Conservation (phyloP, 2,329 filamentous ascomycete species). For the Setomelanomma holmii region DNA sequence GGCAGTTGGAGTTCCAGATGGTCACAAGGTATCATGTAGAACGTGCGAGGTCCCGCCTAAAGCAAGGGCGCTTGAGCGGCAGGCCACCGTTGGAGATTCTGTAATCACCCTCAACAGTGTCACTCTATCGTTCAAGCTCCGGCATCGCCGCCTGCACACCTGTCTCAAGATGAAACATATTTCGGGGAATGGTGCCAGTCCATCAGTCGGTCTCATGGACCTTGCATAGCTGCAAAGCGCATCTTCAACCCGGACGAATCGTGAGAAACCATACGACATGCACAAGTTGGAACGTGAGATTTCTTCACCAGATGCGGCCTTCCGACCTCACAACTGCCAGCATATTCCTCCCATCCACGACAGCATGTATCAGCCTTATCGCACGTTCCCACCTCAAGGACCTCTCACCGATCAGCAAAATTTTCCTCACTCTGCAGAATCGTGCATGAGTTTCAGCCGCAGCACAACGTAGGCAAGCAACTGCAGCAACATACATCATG, state of each 20-base stretch:
- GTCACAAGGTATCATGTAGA: not conserved
- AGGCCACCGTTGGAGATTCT: not conserved
- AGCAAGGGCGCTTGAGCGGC: not conserved
- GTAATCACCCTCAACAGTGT: conserved; percentile 1
- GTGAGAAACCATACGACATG: too few species aligned
- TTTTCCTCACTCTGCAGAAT: not conserved
- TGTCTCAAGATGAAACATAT: not conserved
- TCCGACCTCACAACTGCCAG: not conserved
- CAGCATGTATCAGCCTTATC: not conserved
- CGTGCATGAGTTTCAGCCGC: not conserved
- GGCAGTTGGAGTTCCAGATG: too few species aligned
- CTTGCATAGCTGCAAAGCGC: too few species aligned
- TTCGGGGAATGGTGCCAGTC: too few species aligned
- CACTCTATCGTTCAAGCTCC: too few species aligned
- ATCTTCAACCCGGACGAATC: too few species aligned
- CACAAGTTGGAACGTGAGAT: too few species aligned
- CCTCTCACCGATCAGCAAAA: not conserved
- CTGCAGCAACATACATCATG: not conserved
- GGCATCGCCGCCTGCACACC: too few species aligned
- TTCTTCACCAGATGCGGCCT: not conserved
- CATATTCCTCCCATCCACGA: not conserved
- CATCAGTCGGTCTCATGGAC: too few species aligned
- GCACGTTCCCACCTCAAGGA: not conserved
- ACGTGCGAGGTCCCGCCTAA: not conserved
- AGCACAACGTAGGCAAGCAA: not conserved